Evolutionary conservation across 1,284 basidiomycete species (phyloP), one percentile per base, ranked within the genome.

Genomic region (Irpex lacteus): DNA sequence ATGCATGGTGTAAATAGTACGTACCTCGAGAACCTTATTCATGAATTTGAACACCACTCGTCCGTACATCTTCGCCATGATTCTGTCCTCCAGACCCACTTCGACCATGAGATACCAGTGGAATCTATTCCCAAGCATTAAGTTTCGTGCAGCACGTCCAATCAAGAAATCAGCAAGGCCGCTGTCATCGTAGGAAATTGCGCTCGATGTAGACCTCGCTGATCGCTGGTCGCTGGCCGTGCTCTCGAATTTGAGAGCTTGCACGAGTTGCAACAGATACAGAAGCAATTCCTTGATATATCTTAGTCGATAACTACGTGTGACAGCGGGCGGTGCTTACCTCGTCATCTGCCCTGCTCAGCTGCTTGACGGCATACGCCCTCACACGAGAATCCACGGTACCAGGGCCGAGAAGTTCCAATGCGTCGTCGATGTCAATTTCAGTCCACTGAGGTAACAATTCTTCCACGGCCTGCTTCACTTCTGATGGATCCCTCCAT

Each of bases 101-200:
- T 99, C 98, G 2, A 99, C 97, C 84, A 95, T 94, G 61, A 99
- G 86, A 71, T 99, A 99, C 98, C 98, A 99, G 74, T 98, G 92
- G 65, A 99, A 83, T 34, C 93, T 86, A 71, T 98, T 98, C 0
- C 96, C 97, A 1, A 99, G 81, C 0, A 95, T 84, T 0, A 84
- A 82, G 71, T 98, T 97, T 61, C 84, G 81, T 9, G 95, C 92
- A 15, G 94, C 94, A n/a, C 96, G 86, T 4, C 86, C 79, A 60
- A 98, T 95, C 59, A 99, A 82, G 73, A 98, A 98, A 70, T 96
- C 94, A 0, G 94, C 90, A 1, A 98, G 80, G 1, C 92, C 92
- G 71, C 90, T 93, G 68, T 94, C 92, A 53, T 93, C 90, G 63
- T 92, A 90, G 0, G 90, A 92, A 64, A 90, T 86, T 0, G 87